Evolutionary conservation across 2,329 filamentous ascomycete species (phyloP).

Genomic region (Fusarium nanum): DNA sequence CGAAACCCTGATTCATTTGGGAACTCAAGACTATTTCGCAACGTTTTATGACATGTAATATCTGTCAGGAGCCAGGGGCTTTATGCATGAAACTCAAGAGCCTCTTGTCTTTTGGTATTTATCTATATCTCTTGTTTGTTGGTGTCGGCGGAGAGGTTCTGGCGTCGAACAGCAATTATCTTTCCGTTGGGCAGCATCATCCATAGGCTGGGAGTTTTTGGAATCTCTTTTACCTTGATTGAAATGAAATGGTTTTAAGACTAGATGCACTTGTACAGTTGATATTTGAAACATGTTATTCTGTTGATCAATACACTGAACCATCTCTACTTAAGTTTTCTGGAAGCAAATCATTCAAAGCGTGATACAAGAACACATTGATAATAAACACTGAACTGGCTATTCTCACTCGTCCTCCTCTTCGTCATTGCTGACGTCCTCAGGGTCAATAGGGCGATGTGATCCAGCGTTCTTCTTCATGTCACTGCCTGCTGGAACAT

Average conservation of each 20-base stretch:
- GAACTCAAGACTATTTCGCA: conserved; percentile 30
- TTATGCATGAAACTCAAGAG: conserved; percentile 11
- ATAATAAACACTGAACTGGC: not conserved
- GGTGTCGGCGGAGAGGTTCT: conserved; percentile 8
- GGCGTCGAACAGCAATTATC: conserved; percentile 18
- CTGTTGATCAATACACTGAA: not conserved
- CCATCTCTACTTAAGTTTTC: not conserved
- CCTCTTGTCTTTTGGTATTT: conserved; percentile 36
- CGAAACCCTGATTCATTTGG: conserved; percentile 27
- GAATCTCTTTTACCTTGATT: conserved; percentile 27
- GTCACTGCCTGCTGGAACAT: conserved; percentile 17
- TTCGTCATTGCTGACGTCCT: too few species aligned
- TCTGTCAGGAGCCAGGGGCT: conserved; percentile 35
- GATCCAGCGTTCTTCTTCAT: conserved; percentile 9
- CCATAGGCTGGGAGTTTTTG: conserved; percentile 44
- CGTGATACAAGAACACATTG: not conserved
- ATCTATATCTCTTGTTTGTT: conserved; percentile 24
- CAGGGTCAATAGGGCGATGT: not conserved
- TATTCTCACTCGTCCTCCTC: not conserved
- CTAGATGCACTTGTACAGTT: not conserved
- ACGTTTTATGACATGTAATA: conserved; percentile 41
- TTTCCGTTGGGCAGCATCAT: conserved; percentile 36
- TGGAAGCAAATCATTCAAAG: not conserved
- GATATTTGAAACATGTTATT: not conserved
- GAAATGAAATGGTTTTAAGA: conserved; percentile 24